phyloP scores from a whole-genome alignment of 352 stramenopile species.

The Phytophthora cajani region DNA sequence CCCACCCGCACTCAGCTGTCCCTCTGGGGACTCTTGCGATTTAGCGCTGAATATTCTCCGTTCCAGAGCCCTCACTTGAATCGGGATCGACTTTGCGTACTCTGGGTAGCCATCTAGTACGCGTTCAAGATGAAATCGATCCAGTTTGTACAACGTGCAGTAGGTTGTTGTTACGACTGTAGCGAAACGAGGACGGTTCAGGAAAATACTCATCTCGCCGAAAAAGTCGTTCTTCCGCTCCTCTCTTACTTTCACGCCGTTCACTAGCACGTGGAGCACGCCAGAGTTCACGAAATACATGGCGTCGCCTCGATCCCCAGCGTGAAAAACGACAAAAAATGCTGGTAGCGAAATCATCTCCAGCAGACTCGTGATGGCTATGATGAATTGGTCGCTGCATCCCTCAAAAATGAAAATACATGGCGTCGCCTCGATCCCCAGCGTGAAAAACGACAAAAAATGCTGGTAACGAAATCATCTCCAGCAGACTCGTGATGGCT shows the following conservation, averaged over 20 bases:
- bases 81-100: constrained; percentile 45
- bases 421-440: constrained; percentile 60
- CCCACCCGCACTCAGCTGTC: constrained; percentile 17
- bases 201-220: constrained; percentile 69
- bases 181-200: constrained; percentile 56
- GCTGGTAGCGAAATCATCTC: constrained; percentile 70
- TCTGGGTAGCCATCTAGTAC: constrained; percentile 66
- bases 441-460: constrained; percentile 56
- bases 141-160: constrained; percentile 69
- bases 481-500: constrained; percentile 66
- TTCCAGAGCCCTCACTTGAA: constrained; percentile 57
- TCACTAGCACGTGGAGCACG: constrained; percentile 64
- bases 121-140: constrained; percentile 58
- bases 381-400: constrained; percentile 70
- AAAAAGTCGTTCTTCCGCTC: constrained; percentile 69
- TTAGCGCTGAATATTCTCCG: constrained; percentile 39
- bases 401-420: constrained; percentile 68
- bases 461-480: constrained; percentile 67
- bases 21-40: constrained; percentile 24
- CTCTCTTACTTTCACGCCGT: constrained; percentile 68
- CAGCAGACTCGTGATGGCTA: constrained; percentile 67
- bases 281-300: constrained; percentile 80
- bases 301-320: constrained; percentile 58
- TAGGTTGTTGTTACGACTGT: constrained; percentile 66
- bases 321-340: constrained; percentile 54